phyloP scores from a whole-genome alignment of 441 rosid genomes.

The Adansonia madagascariensis region DNA sequence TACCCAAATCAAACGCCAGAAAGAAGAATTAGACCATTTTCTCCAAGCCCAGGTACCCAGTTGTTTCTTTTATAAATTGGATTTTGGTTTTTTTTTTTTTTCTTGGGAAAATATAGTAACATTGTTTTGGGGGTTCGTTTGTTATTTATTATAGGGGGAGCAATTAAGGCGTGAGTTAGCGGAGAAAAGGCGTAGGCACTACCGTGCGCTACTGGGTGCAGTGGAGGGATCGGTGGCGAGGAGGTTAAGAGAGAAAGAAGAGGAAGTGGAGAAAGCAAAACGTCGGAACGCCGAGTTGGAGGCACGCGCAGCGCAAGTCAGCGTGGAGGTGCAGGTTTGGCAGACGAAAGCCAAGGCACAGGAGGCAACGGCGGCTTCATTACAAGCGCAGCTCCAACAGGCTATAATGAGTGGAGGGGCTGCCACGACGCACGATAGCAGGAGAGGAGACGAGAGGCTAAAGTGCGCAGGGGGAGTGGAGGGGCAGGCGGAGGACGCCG shows the following conservation, averaged over 20 bases:
- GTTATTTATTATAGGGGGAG: conserved; percentile 55
- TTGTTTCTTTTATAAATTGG: conserved; percentile 13
- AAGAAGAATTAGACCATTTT: conserved; percentile 71
- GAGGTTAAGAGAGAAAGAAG: conserved; percentile 68
- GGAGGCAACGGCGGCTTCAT: conserved; percentile 70
- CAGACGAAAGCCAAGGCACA: conserved; percentile 72
- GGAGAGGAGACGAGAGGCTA: conserved; percentile 48
- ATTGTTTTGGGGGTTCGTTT: neutral
- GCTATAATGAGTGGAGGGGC: conserved; percentile 46
- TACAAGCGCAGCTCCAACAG: conserved; percentile 75
- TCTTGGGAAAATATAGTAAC: neutral
- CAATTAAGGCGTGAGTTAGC: conserved; percentile 70
- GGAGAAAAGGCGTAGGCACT: conserved; percentile 71
- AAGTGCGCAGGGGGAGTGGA: conserved; percentile 43
- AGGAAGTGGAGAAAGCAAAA: conserved; percentile 70
- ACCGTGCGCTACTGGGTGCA: conserved; percentile 59
- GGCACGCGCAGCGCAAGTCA: conserved; percentile 77
- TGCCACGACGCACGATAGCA: conserved; percentile 39
- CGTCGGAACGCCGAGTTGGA: conserved; percentile 73
- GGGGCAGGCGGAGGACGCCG: conserved; percentile 80
- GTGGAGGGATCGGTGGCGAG: conserved; percentile 63
- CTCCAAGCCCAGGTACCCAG: conserved; percentile 71
- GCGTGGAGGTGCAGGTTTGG: conserved; percentile 75
- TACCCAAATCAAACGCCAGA: conserved; percentile 62
- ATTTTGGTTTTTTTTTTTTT: conserved; percentile 8